Evolutionary conservation across 331 rosid genomes (phyloP).

Genomic region (Pyracantha coccinea): DNA sequence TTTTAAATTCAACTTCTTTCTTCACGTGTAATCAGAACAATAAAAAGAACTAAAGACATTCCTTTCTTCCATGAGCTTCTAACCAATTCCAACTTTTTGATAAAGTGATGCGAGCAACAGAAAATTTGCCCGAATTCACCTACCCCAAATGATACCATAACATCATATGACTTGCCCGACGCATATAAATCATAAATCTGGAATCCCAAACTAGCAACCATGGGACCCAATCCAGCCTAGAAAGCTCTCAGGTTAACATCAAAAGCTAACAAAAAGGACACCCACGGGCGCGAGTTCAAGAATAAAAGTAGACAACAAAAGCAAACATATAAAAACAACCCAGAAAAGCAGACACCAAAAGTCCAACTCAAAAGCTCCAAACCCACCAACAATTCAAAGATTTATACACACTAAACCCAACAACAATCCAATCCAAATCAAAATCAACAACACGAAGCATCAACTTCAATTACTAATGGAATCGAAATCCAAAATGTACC

Average conservation of each 20-base stretch:
- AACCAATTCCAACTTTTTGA: background rate
- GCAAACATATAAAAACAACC: slow-evolving; percentile 8
- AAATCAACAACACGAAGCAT: background rate
- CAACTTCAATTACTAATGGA: background rate
- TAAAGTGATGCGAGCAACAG: slow-evolving; percentile 9
- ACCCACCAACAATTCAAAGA: background rate
- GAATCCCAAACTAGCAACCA: slow-evolving; percentile 14
- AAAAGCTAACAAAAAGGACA: slow-evolving; percentile 26
- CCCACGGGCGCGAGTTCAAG: background rate
- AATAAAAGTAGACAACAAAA: slow-evolving; percentile 6
- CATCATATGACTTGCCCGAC: slow-evolving; percentile 6
- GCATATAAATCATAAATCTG: slow-evolving; percentile 10
- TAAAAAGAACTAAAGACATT: background rate
- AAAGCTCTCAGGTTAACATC: slow-evolving; percentile 23
- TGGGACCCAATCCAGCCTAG: slow-evolving; percentile 35
- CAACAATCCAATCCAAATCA: background rate
- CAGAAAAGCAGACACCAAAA: slow-evolving; percentile 8
- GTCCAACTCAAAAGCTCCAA: background rate
- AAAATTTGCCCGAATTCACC: slow-evolving; percentile 13
- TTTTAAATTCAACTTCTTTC: background rate
- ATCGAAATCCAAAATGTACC: slow-evolving; percentile 33
- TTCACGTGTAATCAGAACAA: background rate
- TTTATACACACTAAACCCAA: background rate
- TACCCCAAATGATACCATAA: slow-evolving; percentile 8
- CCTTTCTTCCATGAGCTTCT: background rate